Conservation (phyloP, 2,329 filamentous ascomycete species). For the Davidsoniella eucalypti region DNA sequence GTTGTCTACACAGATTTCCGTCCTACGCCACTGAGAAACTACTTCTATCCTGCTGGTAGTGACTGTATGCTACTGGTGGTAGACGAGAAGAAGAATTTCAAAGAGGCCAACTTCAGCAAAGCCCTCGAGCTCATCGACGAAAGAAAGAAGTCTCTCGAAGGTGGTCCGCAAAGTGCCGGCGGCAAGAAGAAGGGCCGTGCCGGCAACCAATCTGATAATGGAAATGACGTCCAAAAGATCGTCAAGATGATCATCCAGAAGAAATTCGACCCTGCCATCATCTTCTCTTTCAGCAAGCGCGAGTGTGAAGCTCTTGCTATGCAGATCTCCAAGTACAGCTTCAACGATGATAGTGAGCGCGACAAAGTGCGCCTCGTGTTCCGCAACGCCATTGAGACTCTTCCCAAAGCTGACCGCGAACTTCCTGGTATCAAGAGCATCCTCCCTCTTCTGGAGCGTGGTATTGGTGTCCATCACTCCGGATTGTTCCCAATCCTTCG, state of each 20-base stretch:
- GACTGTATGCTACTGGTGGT: slow-evolving; percentile 89
- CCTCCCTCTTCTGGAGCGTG: slow-evolving; percentile 70
- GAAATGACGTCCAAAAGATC: slow-evolving; percentile 88
- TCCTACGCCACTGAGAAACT: slow-evolving; percentile 90
- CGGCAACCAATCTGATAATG: slow-evolving; percentile 49
- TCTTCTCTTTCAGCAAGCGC: slow-evolving; percentile 98
- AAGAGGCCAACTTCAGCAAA: slow-evolving; percentile 93
- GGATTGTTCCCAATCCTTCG: slow-evolving; percentile 90
- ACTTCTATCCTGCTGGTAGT: slow-evolving; percentile 87
- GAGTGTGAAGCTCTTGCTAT: slow-evolving; percentile 87
- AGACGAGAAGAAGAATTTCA: slow-evolving; percentile 90
- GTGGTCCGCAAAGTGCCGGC: slow-evolving; percentile 36
- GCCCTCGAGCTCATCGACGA: slow-evolving; percentile 84
- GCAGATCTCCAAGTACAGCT: slow-evolving; percentile 69
- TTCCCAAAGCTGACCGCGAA: slow-evolving; percentile 79
- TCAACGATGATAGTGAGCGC: slow-evolving; percentile 95
- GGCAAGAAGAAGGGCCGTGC: slow-evolving; percentile 88
- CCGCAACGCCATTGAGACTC: slow-evolving; percentile 74
- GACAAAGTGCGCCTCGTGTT: slow-evolving; percentile 91
- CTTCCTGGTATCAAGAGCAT: slow-evolving; percentile 85
- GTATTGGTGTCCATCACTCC: slow-evolving; percentile 94
- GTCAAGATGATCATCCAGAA: slow-evolving; percentile 98
- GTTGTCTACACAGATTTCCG: slow-evolving; percentile 98
- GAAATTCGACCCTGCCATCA: slow-evolving; percentile 93
- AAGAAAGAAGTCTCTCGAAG: slow-evolving; percentile 69